phyloP scores from a whole-genome alignment of 208 protist genomes.

The Acanthamoeba quina region DNA sequence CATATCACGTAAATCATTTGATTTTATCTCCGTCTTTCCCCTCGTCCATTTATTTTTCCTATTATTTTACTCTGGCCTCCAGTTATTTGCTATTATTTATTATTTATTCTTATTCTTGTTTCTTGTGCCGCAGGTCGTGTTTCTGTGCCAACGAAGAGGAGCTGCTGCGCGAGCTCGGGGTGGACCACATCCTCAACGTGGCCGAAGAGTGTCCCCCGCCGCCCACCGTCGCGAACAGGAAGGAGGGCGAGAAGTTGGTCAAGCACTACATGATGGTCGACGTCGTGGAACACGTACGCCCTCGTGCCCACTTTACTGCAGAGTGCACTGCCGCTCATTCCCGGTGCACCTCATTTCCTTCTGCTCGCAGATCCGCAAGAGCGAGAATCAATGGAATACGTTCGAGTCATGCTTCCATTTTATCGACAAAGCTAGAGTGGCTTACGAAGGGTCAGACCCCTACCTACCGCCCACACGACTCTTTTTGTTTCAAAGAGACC shows the following conservation, averaged over 20 bases:
- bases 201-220: conserved; percentile 37
- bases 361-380: not conserved
- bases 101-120: not conserved
- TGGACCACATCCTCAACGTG: conserved; percentile 29
- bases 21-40: not conserved
- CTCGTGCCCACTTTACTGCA: not conserved
- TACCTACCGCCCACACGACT: not conserved
- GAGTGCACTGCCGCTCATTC: not conserved
- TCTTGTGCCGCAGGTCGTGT: not conserved
- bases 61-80: no score
- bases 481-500: not conserved
- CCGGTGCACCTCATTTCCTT: not conserved
- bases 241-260: conserved; percentile 43
- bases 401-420: conserved; percentile 45
- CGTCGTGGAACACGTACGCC: conserved; percentile 5
- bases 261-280: conserved; percentile 61
- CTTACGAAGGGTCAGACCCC: not conserved
- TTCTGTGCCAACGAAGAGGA: conserved; percentile 48
- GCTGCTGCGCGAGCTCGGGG: not conserved
- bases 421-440: conserved; percentile 48
- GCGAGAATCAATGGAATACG: conserved; percentile 47
- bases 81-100: no score
- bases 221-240: not conserved
- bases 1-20: not conserved
- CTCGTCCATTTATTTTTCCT: no score